phyloP scores from a whole-genome alignment of 2,329 filamentous ascomycete species.

The Whalleya microplaca region DNA sequence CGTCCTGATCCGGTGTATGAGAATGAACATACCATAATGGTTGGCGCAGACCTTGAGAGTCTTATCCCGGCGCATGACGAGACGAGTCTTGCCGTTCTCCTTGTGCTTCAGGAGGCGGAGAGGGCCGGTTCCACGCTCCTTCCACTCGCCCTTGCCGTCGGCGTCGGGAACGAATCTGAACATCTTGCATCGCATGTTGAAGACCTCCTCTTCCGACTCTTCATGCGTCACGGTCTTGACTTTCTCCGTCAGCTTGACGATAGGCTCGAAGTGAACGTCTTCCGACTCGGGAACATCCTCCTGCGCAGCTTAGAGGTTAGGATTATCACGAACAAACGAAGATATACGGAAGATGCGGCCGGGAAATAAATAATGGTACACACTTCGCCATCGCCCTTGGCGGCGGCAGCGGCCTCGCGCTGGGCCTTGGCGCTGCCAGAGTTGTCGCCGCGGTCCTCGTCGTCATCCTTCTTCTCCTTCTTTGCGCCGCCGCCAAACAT shows the following conservation, averaged over 20 bases:
- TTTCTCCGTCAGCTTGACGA: conserved; percentile 94
- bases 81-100: conserved; percentile 95
- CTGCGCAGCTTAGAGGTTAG: conserved; percentile 22
- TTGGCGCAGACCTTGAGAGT: conserved; percentile 99
- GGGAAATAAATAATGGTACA: conserved; percentile 30
- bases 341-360: not conserved
- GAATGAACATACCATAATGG: conserved; percentile 81
- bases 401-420: conserved; percentile 63
- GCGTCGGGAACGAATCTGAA: conserved; percentile 92
- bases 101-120: conserved; percentile 97
- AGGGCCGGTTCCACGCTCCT: conserved; percentile 97
- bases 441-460: conserved; percentile 81
- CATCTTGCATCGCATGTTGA: conserved; percentile 99
- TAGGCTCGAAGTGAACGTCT: conserved; percentile 96
- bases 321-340: not conserved
- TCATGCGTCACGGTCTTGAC: conserved; percentile 98
- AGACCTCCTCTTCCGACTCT: conserved; percentile 93
- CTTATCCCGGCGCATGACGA: conserved; percentile 99
- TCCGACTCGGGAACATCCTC: conserved; percentile 82
- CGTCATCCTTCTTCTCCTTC: conserved; percentile 90
- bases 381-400: conserved; percentile 60
- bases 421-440: conserved; percentile 87
- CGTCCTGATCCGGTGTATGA: not conserved
- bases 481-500: conserved; percentile 98
- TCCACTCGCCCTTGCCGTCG: conserved; percentile 79